Base-by-base conservation (phyloP, 805 yeast genomes). In the Pichia insulana region DNA sequence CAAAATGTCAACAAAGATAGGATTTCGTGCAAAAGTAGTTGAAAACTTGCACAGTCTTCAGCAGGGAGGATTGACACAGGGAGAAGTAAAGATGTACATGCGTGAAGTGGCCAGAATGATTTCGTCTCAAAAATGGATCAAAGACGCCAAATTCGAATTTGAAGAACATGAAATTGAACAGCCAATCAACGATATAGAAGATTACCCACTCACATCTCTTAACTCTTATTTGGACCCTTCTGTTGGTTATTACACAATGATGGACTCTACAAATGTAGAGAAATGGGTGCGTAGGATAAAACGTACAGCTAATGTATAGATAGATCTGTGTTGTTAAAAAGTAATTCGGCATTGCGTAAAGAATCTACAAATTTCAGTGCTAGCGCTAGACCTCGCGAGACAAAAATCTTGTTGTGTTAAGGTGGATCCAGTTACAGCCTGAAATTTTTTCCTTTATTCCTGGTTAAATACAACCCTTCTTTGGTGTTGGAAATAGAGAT, bases 111-210 rank as follows among this genome's bases (percentile, higher is more conserved):
- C 70, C 34, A 74, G 70, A 35, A 58, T 80, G 42, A 67, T 82
- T 30, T 67, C 69, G 25, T 73, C 73, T 37, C 78, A 73, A 47
- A 68, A 72, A 34, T 83, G 94, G 90, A 69, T 76, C 41, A 64
- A 72, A 30, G 74, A 72, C 22, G 46, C 49, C 3, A 37, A 34
- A 17, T 55, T 83, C 30, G 45, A 47, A 16, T 51, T 49, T 36
- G 20, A 36, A 15, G 25, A 39, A 13, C 19, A 17, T 11, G 15
- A 47, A 2, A 43, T 36, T 10, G 48, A 39, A 4, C 47, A 42
- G 25, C 5, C 8, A 6, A 44, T 37, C 13, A 34, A 34, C 11
- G 50, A 46, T 18, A 28, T 36, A n/a, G 47, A 41, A 8, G 34
- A 40, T 31, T 44, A 37, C 26, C 25, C 42, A 16, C 15, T 47